These are phyloP conservation scores for Acephala macrosclerotiorum DNA, from an alignment of 2,329 filamentous ascomycete genomes.

Conservation along the genomic window DNA sequence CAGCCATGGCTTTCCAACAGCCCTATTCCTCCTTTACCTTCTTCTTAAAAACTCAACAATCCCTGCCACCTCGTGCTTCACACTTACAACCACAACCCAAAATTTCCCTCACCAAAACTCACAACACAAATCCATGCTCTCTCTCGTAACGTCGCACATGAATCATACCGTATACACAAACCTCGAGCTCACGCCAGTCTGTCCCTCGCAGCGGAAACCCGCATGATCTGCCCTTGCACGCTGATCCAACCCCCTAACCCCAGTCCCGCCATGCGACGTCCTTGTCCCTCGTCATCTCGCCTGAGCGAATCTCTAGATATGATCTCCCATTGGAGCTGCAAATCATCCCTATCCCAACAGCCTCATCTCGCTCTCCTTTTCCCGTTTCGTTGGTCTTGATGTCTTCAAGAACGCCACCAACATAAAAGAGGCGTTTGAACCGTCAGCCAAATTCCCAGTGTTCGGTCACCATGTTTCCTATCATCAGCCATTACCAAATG, in stretches of 20 bases:
- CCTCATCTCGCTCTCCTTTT: background rate
- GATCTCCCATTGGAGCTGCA: background rate
- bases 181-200: background rate
- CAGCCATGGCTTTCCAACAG: background rate
- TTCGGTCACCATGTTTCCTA: background rate
- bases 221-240: background rate
- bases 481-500: background rate
- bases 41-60: background rate
- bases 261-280: slow-evolving; percentile 4
- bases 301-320: background rate
- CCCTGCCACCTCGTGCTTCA: slow-evolving; percentile 1
- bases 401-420: background rate
- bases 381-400: too few species aligned
- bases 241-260: background rate
- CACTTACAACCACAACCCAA: background rate
- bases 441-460: background rate
- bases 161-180: background rate
- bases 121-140: background rate
- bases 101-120: background rate
- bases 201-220: background rate
- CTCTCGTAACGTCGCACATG: background rate
- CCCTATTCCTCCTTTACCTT: background rate
- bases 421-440: background rate
- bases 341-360: too few species aligned
- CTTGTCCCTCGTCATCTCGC: background rate